Base-by-base conservation (phyloP, 139 green algal species). In the Nannochloris sp. region DNA sequence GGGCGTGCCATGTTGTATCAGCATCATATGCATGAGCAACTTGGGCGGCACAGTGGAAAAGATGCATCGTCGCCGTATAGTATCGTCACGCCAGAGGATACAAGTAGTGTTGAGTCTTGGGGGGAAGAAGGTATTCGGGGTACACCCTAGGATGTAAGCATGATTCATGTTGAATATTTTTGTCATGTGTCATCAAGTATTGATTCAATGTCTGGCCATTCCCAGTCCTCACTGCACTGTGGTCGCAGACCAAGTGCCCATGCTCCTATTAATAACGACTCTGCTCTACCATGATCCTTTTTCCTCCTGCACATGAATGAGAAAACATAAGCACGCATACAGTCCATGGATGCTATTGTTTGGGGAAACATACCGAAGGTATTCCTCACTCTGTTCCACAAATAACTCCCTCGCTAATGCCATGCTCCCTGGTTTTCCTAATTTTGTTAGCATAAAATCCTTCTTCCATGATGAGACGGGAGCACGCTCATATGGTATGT, bases 221-320 rank as follows among this genome's bases (percentile, higher is more conserved):
- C 16, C 17, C 16, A 53, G 9, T 23, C 46, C 2, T 53, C 46
- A 23, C n/a, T 23, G n/a, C n/a, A 12, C 58, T 17, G 10, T 49
- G 36, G n/a, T 23, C 73, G 28, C 16, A 81, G 50, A 5, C 79
- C 79, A 59, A 82, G 57, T 0, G 58, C 79, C 77, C 82, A 95
- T 6, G 84, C 82, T 5, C 76, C 83, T 8, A 95, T 80, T 3
- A 95, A 73, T 64, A 95, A 68, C 3, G 85, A 82, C 59, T 95
- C 88, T 1, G 87, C 87, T 11, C 88, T 61, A 6, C 88, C 88
- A 51, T 95, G 88, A 62, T 95, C 79, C 40, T 87, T 88, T 67
- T 91, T 92, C 29, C 80, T 71, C 59, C 81, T 92, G 68, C 46
- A 51, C 46, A 26, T 23, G 17, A 0, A 51, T 45, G 55, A 61